Conservation (phyloP, 2,329 filamentous ascomycete genomes). For the Aureobasidium uvarum region DNA sequence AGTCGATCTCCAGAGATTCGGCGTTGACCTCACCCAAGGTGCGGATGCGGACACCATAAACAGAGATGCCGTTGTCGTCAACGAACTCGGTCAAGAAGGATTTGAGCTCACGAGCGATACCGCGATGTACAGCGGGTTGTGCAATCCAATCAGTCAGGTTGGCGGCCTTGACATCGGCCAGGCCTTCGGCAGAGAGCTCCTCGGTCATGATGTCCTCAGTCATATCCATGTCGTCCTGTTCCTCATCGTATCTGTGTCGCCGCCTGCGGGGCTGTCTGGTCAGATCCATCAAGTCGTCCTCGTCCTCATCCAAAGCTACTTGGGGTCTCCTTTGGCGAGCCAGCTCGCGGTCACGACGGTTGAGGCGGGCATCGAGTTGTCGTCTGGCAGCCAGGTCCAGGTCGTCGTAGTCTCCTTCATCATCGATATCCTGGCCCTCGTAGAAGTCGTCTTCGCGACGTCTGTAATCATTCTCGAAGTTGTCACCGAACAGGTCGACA, state of each 20-base stretch:
- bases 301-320: slow-evolving; percentile 75
- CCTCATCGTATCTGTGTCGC: slow-evolving; percentile 90
- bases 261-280: slow-evolving; percentile 81
- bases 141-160: slow-evolving; percentile 95
- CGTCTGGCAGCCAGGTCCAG: slow-evolving; percentile 66
- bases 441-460: slow-evolving; percentile 59
- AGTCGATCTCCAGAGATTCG: slow-evolving; percentile 93
- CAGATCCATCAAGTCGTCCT: slow-evolving; percentile 79
- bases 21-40: slow-evolving; percentile 97
- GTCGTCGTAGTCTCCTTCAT: slow-evolving; percentile 70
- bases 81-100: slow-evolving; percentile 95
- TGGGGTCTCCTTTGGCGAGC: slow-evolving; percentile 63
- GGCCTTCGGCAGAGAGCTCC: slow-evolving; percentile 85
- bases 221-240: slow-evolving; percentile 84
- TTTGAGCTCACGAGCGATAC: slow-evolving; percentile 95
- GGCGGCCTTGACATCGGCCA: slow-evolving; percentile 89
- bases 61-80: slow-evolving; percentile 81
- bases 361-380: slow-evolving; percentile 69
- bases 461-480: slow-evolving; percentile 63
- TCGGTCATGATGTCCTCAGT: slow-evolving; percentile 93
- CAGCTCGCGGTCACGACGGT: slow-evolving; percentile 70
- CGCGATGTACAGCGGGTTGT: slow-evolving; percentile 82
- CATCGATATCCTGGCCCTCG: slow-evolving; percentile 69
- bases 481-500: slow-evolving; percentile 69
- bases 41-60: slow-evolving; percentile 91